Evolutionary conservation across 169 alveolate species (phyloP), one percentile per base, ranked within the genome.

Genomic region (Miamiensis avidus): DNA sequence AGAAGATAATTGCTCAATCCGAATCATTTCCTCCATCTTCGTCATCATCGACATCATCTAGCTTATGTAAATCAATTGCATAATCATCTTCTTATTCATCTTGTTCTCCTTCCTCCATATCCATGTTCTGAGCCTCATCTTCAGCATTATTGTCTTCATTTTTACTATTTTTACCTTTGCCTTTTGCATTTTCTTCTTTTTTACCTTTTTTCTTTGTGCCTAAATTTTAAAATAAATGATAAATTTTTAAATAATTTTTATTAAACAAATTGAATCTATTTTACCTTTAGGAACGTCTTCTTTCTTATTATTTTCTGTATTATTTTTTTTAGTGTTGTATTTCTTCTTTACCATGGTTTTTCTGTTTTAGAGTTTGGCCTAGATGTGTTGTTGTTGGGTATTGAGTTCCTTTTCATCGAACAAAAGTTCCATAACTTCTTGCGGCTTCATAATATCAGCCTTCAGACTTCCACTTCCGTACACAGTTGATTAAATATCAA

Each of bases 371-470:
- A 49, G 4, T 49, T 49, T 20, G 26, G 4, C 4, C 69, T 11
- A 49, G 26, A 4, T 49, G 26, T 49, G 20, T 49, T 49, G 4
- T 20, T 49, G 26, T 11, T 49, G 4, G 4, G 20, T 20, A 49
- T 49, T 49, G 26, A 49, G 4, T 11, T 89, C 97, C 72, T 88
- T 84, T 29, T 96, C 97, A 82, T 95, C 96, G 73, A 94, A 86
- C 25, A 96, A 89, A 85, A 96, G 87, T 76, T 95, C 97, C 31
- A 94, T 94, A 28, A 96, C 95, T 82, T 96, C 98, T 32, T 86
- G 75, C 34, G 97, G 97, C 81, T 92, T 96, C 82, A 95, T 93
- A n/a, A 92, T 92, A 89, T 96, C 98, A 20, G 97, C 97, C 85
- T 94, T 91, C 49, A 96, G 88, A 28, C 96, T 96, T 28, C 96